Conservation (phyloP, 306 rosid genomes). For the Quercus ilex region DNA sequence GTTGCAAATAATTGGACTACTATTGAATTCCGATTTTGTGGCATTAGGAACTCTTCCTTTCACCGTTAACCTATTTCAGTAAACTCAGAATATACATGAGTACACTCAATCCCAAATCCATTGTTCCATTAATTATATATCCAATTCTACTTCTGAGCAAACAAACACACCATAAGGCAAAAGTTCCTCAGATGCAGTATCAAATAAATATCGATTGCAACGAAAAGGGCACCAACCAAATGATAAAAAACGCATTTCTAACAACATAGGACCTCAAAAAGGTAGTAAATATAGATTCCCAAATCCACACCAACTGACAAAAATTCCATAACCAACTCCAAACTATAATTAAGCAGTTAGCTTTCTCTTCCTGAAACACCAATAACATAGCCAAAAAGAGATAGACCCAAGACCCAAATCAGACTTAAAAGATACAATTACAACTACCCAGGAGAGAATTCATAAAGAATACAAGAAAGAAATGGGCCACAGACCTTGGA, state of each 20-base stretch:
- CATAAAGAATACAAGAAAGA: not conserved
- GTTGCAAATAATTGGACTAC: conserved; percentile 27
- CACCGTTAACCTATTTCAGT: conserved; percentile 6
- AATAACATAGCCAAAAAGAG: not conserved
- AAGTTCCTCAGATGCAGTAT: conserved; percentile 20
- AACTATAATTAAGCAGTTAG: conserved; percentile 3
- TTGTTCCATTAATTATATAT: conserved; percentile 16
- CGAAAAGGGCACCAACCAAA: conserved; percentile 12
- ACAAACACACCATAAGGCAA: conserved; percentile 25
- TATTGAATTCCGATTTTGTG: conserved; percentile 19
- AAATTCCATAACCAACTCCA: conserved; percentile 16
- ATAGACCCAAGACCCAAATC: not conserved
- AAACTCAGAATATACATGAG: conserved; percentile 11
- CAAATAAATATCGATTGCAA: conserved; percentile 17
- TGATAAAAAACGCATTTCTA: conserved; percentile 8
- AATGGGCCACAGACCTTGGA: conserved; percentile 38
- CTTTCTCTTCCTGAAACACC: not conserved
- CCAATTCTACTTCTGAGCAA: conserved; percentile 14
- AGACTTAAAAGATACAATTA: conserved; percentile 8
- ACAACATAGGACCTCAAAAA: not conserved
- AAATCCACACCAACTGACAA: conserved; percentile 2
- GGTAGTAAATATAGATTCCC: conserved; percentile 19
- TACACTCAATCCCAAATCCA: conserved; percentile 11
- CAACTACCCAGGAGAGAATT: not conserved
- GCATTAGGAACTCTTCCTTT: conserved; percentile 17